Base-by-base conservation (phyloP, 2,329 filamentous ascomycete genomes). In the Aureobasidium sp. region DNA sequence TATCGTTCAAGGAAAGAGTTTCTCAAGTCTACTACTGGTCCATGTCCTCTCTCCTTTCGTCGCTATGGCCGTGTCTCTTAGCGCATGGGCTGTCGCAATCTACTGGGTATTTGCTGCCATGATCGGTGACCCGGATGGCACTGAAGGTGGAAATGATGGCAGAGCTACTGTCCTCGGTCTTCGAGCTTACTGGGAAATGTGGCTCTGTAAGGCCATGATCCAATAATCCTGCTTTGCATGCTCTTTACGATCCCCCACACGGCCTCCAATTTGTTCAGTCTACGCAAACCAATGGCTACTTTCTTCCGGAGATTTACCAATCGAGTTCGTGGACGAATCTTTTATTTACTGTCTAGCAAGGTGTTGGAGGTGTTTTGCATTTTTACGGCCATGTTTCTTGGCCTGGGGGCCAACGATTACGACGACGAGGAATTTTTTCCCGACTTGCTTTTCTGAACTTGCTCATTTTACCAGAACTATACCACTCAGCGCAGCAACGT, bases 21-120 rank as follows among this genome's bases (percentile, higher is more conserved):
- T 75, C 4, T 67, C 73, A 2, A 75, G 77, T 70, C 75, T 86
- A 17, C 71, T 85, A 9, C 65, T 79, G 58, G 77, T 86, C 53
- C 78, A 84, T 64, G 67, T 84, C 1, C 71, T 84, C 29, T 82
- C 82, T 3, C 82, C 84, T 1, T 68, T 86, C 42, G 71, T 85
- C 53, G 82, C 82, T 59, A 71, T 85, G 12, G 82, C 79, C 41
- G 76, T 86, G 51, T 78, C 83, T 23, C 70, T 85, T 15, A 79
- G 80, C 1, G 78, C 80, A 6, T 87, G 84, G 84, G 80, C 82
- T 0, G 78, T 83, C 0, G 84, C 82, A 1, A 80, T 77, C 23
- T 87, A 86, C 73, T 87, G 84, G 84, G 73, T 85, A 57, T 85
- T 84, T 68, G 78, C 82, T 27, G 79, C 79, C 67, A 81, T 86